Evolutionary conservation across 1,284 basidiomycete species (phyloP).

Genomic region (Cryptococcus sp.): DNA sequence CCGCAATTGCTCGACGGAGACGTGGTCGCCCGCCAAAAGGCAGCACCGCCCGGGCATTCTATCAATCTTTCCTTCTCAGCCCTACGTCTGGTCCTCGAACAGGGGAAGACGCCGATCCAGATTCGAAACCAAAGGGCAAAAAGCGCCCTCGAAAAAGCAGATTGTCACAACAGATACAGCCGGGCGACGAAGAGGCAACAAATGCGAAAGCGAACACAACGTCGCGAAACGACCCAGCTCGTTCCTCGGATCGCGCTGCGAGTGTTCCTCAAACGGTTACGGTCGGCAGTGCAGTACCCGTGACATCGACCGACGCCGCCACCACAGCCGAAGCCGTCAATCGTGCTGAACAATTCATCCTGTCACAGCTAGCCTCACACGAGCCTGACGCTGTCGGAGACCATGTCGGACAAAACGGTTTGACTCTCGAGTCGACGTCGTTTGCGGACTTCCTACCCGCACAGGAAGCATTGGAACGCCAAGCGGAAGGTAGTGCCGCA

Average conservation of each 20-base stretch:
- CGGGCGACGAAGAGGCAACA: not conserved
- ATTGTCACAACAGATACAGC: not conserved
- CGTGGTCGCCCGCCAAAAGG: slow-evolving; percentile 40
- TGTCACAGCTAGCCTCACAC: slow-evolving; percentile 29
- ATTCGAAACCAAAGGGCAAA: not conserved
- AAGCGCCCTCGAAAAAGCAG: not conserved
- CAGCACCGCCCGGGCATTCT: slow-evolving; percentile 16
- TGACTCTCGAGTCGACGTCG: slow-evolving; percentile 25
- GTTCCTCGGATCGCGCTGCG: not conserved
- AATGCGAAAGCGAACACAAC: not conserved
- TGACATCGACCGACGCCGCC: slow-evolving; percentile 3
- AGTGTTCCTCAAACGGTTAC: too few relatives aligned
- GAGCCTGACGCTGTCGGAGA: slow-evolving; percentile 1
- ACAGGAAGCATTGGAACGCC: slow-evolving; percentile 18
- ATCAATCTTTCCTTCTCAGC: slow-evolving; percentile 16
- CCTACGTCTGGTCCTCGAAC: not conserved
- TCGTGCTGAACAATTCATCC: slow-evolving; percentile 34
- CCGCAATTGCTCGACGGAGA: slow-evolving; percentile 38
- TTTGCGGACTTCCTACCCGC: slow-evolving; percentile 40
- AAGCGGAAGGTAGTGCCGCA: slow-evolving; percentile 1
- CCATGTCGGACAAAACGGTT: not conserved
- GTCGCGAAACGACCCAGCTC: not conserved
- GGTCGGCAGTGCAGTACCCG: too few relatives aligned
- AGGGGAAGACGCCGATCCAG: not conserved
- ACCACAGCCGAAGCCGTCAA: slow-evolving; percentile 21